Evolutionary conservation across 2,329 filamentous ascomycete species (phyloP), one percentile per base, ranked within the genome.

Genomic region (Penicillium oxalicum): DNA sequence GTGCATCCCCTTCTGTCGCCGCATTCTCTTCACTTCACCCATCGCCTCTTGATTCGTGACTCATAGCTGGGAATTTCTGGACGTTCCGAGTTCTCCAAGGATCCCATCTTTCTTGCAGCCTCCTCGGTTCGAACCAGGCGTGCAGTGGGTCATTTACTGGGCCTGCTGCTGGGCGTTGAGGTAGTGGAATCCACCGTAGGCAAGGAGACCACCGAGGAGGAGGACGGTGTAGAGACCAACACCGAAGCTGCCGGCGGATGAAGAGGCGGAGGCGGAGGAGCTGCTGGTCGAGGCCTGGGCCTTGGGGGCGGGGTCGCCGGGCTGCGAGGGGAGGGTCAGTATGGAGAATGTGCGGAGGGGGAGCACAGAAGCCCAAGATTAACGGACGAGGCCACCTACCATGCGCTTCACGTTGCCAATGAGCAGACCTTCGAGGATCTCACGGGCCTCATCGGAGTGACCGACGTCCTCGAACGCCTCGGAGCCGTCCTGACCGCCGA

Each of bases 401-500:
- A 81, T 70, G 71, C 88, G 82, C 83, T 95, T 94, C 70, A 96
- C 73, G 34, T 68, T 78, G 57, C 88, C 91, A 59, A 93, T 79
- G 45, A 83, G 73, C 57, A 95, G 77, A 65, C 82, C 81, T 29
- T 86, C 83, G 49, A 98, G 83, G 60, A 95, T 91, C 77, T 97
- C 91, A 60, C 93, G 86, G 60, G 93, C 93, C 79, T 98, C 93
- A 73, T 98, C 93, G 65, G 88, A 94, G 86, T 98, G 93, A 68
- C 93, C 93, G 66, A 98, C 93, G 74, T 98, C 93, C 78, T 98
- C 93, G 70, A 98, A 98, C 54, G 93, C 91, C 76, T 97, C 93
- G 63, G 91, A 95, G 65, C 88, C 87, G 73, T 98, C 93, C 76
- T 95, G 91, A 61, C 93, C 93, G 66, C 80, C 93, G 57, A 97